Conservation (phyloP, 2,329 filamentous ascomycete species). For the Ophiostoma triangulosporum region DNA sequence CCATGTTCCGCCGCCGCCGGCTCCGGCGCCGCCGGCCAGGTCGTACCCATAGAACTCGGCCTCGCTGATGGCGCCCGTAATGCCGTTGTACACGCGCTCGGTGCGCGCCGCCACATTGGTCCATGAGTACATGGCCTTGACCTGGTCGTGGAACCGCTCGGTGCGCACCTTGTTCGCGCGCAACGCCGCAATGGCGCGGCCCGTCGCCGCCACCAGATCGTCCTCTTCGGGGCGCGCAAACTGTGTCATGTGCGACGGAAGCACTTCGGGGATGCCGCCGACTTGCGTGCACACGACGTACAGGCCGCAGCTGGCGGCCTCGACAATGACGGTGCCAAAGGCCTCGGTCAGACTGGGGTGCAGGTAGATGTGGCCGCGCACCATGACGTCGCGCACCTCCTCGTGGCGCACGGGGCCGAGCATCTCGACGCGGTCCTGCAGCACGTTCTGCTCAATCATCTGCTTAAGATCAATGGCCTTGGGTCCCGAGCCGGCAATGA, state of each 20-base stretch:
- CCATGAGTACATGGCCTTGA: constrained; percentile 98
- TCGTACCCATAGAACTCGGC: constrained; percentile 81
- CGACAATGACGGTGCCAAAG: constrained; percentile 94
- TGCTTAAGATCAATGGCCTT: constrained; percentile 97
- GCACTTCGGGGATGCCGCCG: constrained; percentile 89
- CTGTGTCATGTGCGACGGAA: constrained; percentile 92
- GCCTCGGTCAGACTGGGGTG: constrained; percentile 92
- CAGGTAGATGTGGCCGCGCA: constrained; percentile 89
- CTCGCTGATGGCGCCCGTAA: constrained; percentile 72
- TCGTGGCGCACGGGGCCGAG: constrained; percentile 88
- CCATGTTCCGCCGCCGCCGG: constrained; percentile 28
- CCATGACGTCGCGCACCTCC: constrained; percentile 95
- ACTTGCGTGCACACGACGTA: constrained; percentile 96
- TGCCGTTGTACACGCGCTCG: constrained; percentile 88
- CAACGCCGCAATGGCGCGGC: constrained; percentile 74
- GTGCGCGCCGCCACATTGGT: constrained; percentile 87
- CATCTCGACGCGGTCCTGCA: constrained; percentile 88
- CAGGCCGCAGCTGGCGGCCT: constrained; percentile 87
- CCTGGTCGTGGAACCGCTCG: constrained; percentile 90
- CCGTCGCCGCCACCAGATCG: constrained; percentile 79
- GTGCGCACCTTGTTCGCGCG: constrained; percentile 79
- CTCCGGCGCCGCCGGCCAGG: constrained; percentile 22
- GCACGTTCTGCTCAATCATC: constrained; percentile 88
- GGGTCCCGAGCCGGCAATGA: constrained; percentile 89
- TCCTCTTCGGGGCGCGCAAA: constrained; percentile 97